Evolutionary conservation across 345 rosid species (phyloP).

Genomic region (Citrus hindsii): DNA sequence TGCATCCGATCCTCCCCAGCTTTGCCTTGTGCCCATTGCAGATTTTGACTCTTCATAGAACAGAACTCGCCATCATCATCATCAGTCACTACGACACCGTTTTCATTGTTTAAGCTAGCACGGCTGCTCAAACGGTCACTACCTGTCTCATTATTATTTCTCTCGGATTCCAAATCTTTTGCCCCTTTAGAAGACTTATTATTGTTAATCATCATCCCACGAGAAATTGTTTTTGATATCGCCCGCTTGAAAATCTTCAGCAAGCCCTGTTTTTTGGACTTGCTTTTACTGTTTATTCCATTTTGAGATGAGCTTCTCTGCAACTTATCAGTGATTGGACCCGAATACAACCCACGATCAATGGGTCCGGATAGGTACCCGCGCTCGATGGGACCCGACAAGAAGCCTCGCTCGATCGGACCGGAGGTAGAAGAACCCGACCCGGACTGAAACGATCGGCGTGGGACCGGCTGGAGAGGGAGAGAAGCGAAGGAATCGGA

Average conservation of each 20-base stretch:
- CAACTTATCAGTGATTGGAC: conserved; percentile 38
- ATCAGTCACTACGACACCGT: conserved; percentile 1
- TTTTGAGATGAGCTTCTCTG: conserved; percentile 54
- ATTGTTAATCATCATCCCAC: conserved; percentile 15
- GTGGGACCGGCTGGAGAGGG: conserved; percentile 86
- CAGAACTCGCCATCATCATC: conserved; percentile 37
- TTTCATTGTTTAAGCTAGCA: conserved; percentile 12
- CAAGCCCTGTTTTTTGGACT: conserved; percentile 38
- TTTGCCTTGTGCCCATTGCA: conserved; percentile 96
- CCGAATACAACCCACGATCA: conserved; percentile 46
- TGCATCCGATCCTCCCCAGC: conserved; percentile 97
- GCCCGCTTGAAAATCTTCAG: conserved; percentile 38
- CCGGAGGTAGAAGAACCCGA: conserved; percentile 63
- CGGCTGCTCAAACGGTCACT: conserved; percentile 16
- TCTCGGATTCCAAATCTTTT: conserved; percentile 33
- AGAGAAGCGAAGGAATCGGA: conserved; percentile 78
- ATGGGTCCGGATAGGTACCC: conserved; percentile 54
- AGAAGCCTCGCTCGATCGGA: conserved; percentile 84
- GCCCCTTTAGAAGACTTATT: conserved; percentile 45
- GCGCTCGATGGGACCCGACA: conserved; percentile 90
- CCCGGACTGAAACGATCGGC: conserved; percentile 47
- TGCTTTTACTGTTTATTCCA: conserved; percentile 17
- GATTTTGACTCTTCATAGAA: conserved; percentile 45
- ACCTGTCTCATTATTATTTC: conserved; percentile 5
- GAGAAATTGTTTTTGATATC: conserved; percentile 38